These are phyloP conservation scores for Sporothrix schenckii DNA, from an alignment of 2,329 filamentous ascomycete genomes.

Conservation along the genomic window DNA sequence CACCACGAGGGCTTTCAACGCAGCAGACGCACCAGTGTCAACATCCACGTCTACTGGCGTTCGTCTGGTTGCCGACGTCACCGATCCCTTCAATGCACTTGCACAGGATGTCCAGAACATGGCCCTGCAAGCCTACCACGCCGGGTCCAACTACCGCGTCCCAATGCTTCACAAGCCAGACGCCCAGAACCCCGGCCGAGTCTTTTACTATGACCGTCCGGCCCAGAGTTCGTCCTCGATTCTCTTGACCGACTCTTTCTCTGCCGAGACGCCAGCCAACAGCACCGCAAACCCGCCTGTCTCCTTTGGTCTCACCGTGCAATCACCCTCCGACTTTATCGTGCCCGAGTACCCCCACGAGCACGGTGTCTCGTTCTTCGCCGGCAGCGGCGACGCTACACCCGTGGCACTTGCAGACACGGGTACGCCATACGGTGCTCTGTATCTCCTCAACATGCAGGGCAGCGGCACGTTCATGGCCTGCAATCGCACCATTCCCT, in stretches of 20 bases:
- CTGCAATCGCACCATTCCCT: constrained; percentile 49
- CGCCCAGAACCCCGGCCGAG: constrained; percentile 36
- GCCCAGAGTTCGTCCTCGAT: constrained; percentile 43
- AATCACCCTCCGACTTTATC: constrained; percentile 34
- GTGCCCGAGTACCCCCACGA: constrained; percentile 7
- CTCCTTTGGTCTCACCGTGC: constrained; percentile 46
- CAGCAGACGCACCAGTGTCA: neutral
- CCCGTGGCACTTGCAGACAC: constrained; percentile 30
- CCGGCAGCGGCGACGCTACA: constrained; percentile 37
- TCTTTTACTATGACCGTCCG: constrained; percentile 54
- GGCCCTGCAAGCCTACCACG: constrained; percentile 43
- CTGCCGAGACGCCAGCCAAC: neutral
- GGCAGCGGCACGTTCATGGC: constrained; percentile 46
- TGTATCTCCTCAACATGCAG: constrained; percentile 33
- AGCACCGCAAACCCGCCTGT: constrained; percentile 41
- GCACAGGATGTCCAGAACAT: neutral
- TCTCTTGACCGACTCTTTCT: constrained; percentile 45
- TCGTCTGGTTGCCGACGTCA: constrained; percentile 12
- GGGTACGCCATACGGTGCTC: constrained; percentile 43
- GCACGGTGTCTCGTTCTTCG: constrained; percentile 33
- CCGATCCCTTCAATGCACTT: constrained; percentile 21
- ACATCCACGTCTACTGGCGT: constrained; percentile 32
- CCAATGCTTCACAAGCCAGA: constrained; percentile 43
- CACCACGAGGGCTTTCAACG: neutral
- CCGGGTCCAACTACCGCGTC: constrained; percentile 48